Evolutionary conservation across 2,329 filamentous ascomycete species (phyloP).

Genomic region (Camillea tinctor): DNA sequence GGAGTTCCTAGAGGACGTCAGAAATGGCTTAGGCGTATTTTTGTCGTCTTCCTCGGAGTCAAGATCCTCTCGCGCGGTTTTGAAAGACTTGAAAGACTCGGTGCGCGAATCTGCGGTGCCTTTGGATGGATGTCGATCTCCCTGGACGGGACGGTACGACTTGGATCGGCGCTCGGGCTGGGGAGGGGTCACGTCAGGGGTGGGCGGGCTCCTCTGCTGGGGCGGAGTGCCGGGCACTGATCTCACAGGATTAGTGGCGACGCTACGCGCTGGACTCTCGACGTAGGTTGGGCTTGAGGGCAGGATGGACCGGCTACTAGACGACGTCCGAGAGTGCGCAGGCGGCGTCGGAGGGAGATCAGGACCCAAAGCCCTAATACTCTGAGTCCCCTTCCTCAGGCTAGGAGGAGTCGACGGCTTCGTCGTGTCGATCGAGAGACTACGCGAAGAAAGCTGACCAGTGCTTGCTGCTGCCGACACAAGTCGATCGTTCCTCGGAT

Average conservation of each 20-base stretch:
- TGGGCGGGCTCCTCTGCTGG: constrained; percentile 67
- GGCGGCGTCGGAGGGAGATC: constrained; percentile 63
- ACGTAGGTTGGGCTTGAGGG: constrained; percentile 42
- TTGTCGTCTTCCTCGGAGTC: constrained; percentile 56
- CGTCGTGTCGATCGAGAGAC: constrained; percentile 28
- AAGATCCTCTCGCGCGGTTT: constrained; percentile 65
- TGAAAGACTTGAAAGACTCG: constrained; percentile 75
- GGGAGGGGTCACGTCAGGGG: constrained; percentile 74
- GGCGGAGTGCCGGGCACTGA: constrained; percentile 57
- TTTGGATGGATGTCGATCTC: constrained; percentile 51
- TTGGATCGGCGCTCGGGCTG: constrained; percentile 45
- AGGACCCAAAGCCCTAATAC: constrained; percentile 40
- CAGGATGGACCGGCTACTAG: constrained; percentile 46
- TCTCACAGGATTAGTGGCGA: constrained; percentile 38
- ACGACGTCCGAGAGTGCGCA: constrained; percentile 58
- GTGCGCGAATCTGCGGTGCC: constrained; percentile 59
- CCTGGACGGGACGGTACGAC: constrained; percentile 44
- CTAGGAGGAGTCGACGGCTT: constrained; percentile 39
- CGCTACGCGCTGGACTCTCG: constrained; percentile 39
- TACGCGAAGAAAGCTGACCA: constrained; percentile 22
- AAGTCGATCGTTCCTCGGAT: constrained; percentile 31
- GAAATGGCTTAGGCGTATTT: constrained; percentile 40
- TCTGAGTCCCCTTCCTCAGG: constrained; percentile 43
- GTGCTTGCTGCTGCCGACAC: constrained; percentile 8
- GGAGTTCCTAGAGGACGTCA: constrained; percentile 42